These are phyloP conservation scores for Mariannaea sp. DNA, from an alignment of 2,329 filamentous ascomycete genomes.

Conservation along the genomic window DNA sequence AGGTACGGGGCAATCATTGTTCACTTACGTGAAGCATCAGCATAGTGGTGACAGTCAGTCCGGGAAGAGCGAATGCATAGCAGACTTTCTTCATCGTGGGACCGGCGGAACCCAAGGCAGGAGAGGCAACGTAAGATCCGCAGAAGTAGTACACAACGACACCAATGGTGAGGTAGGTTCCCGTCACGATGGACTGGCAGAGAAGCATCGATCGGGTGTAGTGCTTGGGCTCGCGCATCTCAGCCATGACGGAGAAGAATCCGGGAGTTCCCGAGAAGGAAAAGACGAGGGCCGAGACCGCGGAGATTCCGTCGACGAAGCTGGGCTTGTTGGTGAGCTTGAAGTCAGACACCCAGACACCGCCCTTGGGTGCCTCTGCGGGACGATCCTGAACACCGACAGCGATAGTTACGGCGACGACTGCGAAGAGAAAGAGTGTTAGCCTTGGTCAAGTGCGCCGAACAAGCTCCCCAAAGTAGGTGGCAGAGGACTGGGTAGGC, in stretches of 20 bases:
- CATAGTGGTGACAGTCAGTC: constrained; percentile 36
- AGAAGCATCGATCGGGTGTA: constrained; percentile 37
- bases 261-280: constrained; percentile 45
- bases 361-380: constrained; percentile 22
- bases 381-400: constrained; percentile 11
- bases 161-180: constrained; percentile 43
- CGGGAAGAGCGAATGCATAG: constrained; percentile 46
- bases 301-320: constrained; percentile 41
- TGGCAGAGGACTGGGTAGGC: no score
- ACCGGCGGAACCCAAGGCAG: constrained; percentile 53
- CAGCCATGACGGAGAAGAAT: constrained; percentile 41
- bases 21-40: constrained; percentile 37
- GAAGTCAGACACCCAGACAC: constrained; percentile 39
- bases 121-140: constrained; percentile 52
- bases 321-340: constrained; percentile 38
- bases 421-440: background rate
- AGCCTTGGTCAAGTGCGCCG: background rate
- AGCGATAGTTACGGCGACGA: constrained; percentile 29
- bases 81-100: constrained; percentile 48
- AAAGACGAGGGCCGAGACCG: constrained; percentile 44
- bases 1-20: no score
- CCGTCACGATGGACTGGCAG: constrained; percentile 36
- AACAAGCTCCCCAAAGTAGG: no score
- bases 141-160: constrained; percentile 52
- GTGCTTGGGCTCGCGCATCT: constrained; percentile 40